These are phyloP conservation scores for Puya raimondii DNA, from an alignment of 176 grass and related monocot species.

Conservation along the genomic window DNA sequence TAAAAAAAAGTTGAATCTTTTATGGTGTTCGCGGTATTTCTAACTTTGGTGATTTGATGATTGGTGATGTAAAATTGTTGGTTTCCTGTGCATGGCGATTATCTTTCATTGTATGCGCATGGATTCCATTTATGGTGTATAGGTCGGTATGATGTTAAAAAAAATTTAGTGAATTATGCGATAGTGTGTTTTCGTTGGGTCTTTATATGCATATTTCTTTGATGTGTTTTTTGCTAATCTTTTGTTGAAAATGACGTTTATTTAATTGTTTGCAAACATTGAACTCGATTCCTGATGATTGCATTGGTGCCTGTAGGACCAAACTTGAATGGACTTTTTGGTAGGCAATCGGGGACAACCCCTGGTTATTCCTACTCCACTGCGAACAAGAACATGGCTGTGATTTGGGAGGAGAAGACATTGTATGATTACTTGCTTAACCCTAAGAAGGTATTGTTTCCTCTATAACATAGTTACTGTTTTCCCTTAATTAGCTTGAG, in stretches of 20 bases:
- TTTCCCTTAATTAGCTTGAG: not conserved
- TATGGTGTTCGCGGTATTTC: too few species aligned
- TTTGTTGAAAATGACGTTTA: not conserved
- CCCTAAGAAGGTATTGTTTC: conserved; percentile 63
- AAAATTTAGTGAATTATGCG: too few species aligned
- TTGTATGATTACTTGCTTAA: conserved; percentile 84
- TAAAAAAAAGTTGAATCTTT: too few species aligned
- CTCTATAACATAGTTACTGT: conserved; percentile 4
- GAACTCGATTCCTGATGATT: not conserved
- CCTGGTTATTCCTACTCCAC: conserved; percentile 70
- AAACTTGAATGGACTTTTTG: conserved; percentile 86
- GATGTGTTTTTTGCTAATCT: not conserved
- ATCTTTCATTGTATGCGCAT: too few species aligned
- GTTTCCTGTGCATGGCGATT: too few species aligned
- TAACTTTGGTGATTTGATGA: too few species aligned
- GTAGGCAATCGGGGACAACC: conserved; percentile 86
- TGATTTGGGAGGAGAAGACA: conserved; percentile 68
- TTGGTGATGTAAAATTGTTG: too few species aligned
- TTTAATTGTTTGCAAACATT: not conserved
- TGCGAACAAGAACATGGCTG: conserved; percentile 88
- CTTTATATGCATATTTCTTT: not conserved
- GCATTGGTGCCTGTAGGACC: conserved; percentile 36
- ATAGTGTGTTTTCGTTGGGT: not conserved
- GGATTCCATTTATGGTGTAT: too few species aligned
- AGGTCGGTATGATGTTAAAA: too few species aligned